Conservation (phyloP, 2,329 filamentous ascomycete genomes). For the Teratosphaeria pseudoeucalypti region DNA sequence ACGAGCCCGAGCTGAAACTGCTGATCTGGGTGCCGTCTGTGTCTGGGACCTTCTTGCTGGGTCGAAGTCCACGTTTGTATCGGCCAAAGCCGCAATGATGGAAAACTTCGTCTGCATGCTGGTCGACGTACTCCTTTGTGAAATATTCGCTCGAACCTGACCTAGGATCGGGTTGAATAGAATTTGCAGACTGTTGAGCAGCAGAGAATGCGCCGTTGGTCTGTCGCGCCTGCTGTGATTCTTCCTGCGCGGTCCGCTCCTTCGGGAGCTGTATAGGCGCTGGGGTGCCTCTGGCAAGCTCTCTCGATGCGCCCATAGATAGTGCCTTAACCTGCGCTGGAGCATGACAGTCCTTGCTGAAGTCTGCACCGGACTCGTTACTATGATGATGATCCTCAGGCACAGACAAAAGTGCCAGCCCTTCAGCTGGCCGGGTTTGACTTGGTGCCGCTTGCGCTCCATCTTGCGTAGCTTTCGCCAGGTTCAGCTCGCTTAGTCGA, state of each 20-base stretch:
- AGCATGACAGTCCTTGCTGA: no score
- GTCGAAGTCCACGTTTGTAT: conserved; percentile 14
- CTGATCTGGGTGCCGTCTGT: not conserved
- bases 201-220: not conserved
- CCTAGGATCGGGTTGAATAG: not conserved
- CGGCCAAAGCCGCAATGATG: conserved; percentile 20
- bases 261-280: no score
- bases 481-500: conserved; percentile 25
- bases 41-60: not conserved
- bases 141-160: not conserved
- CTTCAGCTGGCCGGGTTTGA: not conserved
- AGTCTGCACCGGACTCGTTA: no score
- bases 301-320: no score
- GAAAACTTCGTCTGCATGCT: conserved; percentile 18
- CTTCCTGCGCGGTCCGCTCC: no score
- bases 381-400: not conserved
- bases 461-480: conserved; percentile 20
- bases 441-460: no score
- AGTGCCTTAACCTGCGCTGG: no score
- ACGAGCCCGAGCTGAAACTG: not conserved
- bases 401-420: not conserved
- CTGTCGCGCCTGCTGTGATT: no score
- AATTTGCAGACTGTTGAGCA: not conserved
- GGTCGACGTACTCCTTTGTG: conserved; percentile 12
- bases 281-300: no score